Evolutionary conservation across 805 yeast species (phyloP).

Genomic region (Priceomyces carsonii): DNA sequence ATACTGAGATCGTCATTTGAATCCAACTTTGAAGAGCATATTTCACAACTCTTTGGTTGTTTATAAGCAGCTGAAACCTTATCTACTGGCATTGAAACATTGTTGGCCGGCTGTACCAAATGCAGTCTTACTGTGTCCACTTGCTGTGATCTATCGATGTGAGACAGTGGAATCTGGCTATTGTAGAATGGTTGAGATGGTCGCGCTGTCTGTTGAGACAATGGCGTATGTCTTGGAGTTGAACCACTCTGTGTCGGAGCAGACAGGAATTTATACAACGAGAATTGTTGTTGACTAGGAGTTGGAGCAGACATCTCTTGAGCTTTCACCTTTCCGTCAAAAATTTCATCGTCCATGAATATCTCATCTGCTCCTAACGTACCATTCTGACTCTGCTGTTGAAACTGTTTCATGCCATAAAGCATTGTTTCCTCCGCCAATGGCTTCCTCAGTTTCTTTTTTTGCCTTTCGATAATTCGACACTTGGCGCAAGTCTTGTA

Average conservation of each 20-base stretch:
- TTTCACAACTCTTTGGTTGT: slow-evolving; percentile 22
- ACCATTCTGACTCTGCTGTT: slow-evolving; percentile 35
- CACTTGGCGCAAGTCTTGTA: slow-evolving; percentile 61
- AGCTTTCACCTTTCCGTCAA: slow-evolving; percentile 6
- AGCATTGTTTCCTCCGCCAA: slow-evolving; percentile 48
- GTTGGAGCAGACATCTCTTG: not conserved
- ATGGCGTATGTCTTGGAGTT: not conserved
- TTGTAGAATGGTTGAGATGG: too few relatives aligned
- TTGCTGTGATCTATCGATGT: too few relatives aligned
- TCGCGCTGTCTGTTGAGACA: slow-evolving; percentile 7
- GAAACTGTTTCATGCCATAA: slow-evolving; percentile 46
- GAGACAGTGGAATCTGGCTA: too few relatives aligned
- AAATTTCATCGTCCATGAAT: slow-evolving; percentile 18
- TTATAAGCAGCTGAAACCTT: slow-evolving; percentile 5
- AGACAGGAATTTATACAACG: slow-evolving; percentile 11
- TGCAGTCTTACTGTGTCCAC: not conserved
- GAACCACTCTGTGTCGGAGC: slow-evolving; percentile 1
- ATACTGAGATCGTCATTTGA: slow-evolving; percentile 23
- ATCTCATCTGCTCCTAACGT: slow-evolving; percentile 19
- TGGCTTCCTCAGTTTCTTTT: slow-evolving; percentile 45
- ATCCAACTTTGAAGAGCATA: slow-evolving; percentile 25
- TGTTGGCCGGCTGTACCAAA: slow-evolving; percentile 17
- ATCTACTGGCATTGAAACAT: slow-evolving; percentile 15
- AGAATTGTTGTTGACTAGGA: slow-evolving; percentile 11
- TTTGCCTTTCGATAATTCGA: slow-evolving; percentile 52